Conservation (phyloP, 2,329 filamentous ascomycete species). For the Mycosphaerella sp. region DNA sequence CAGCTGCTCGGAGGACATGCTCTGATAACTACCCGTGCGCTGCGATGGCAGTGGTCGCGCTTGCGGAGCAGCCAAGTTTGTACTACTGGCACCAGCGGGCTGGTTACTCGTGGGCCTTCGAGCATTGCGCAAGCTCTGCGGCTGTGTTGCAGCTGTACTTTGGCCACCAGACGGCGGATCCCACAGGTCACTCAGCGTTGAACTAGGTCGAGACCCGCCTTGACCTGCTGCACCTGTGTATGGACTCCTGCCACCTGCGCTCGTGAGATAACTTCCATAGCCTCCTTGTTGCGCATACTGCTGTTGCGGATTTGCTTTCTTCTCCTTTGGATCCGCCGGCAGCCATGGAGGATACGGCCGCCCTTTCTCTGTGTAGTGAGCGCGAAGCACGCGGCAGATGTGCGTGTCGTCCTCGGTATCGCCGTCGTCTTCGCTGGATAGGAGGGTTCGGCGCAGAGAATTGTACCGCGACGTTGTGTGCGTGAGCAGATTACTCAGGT, state of each 20-base stretch:
- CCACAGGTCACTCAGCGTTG: conserved; percentile 56
- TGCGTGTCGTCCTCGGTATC: conserved; percentile 79
- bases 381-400: conserved; percentile 84
- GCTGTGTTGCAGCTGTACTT: conserved; percentile 37
- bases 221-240: conserved; percentile 6
- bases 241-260: conserved; percentile 30
- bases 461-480: conserved; percentile 53
- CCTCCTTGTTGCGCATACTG: conserved; percentile 30
- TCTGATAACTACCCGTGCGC: conserved; percentile 68
- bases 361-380: conserved; percentile 87
- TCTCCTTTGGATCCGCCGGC: conserved; percentile 75
- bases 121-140: conserved; percentile 38
- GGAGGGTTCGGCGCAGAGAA: conserved; percentile 56
- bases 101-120: conserved; percentile 21
- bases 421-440: conserved; percentile 53
- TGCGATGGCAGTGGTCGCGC: conserved; percentile 63
- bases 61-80: conserved; percentile 33
- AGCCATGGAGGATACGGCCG: conserved; percentile 79
- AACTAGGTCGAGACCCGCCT: conserved; percentile 32
- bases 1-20: conserved; percentile 34
- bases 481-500: conserved; percentile 67
- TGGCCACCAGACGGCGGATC: conserved; percentile 37
- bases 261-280: conserved; percentile 28
- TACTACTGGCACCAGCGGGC: conserved; percentile 12
- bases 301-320: conserved; percentile 27